These are phyloP conservation scores for Byssothecium circinans DNA, from an alignment of 2,329 filamentous ascomycete species.

Conservation along the genomic window DNA sequence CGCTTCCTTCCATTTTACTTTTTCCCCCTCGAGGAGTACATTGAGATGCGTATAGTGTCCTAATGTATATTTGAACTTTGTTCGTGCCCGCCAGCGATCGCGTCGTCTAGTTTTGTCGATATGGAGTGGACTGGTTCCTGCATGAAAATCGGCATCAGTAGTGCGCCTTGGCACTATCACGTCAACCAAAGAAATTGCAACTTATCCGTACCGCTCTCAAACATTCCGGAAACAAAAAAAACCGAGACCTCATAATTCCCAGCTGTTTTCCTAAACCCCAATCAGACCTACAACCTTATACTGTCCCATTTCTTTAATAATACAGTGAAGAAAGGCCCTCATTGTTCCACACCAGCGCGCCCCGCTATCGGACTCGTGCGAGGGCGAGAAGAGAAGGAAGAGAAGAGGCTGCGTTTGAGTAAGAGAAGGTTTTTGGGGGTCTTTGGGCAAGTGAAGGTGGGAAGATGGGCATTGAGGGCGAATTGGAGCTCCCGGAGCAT, in stretches of 20 bases:
- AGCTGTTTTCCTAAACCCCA: too few species aligned
- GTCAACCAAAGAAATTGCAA: constrained; percentile 20
- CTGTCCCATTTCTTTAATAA: too few species aligned
- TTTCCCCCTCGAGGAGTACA: too few species aligned
- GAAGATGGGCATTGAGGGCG: constrained; percentile 40
- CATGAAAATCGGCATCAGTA: neutral
- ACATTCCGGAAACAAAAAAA: neutral
- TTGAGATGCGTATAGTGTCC: too few species aligned
- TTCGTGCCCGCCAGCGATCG: too few species aligned
- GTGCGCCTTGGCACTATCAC: constrained; percentile 21
- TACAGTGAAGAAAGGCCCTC: neutral
- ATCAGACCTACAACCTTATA: too few species aligned
- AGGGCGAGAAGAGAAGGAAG: constrained; percentile 15
- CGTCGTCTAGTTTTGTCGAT: too few species aligned
- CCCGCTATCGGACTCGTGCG: constrained; percentile 12
- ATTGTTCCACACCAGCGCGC: neutral
- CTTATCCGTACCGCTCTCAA: neutral
- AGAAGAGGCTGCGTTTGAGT: constrained; percentile 1
- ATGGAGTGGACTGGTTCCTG: too few species aligned
- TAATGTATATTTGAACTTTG: too few species aligned
- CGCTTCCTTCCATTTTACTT: too few species aligned
- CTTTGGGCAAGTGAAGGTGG: constrained; percentile 4
- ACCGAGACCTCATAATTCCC: too few species aligned
- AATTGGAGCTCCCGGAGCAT: constrained; percentile 40
- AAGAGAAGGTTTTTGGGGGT: too few species aligned